Percentiles rank a stretch among this genome's conserved stretches.
These are phyloP conservation scores for Nepenthes gracilis DNA, from an alignment of 148 eudicot genomes.

Conservation along the genomic window DNA sequence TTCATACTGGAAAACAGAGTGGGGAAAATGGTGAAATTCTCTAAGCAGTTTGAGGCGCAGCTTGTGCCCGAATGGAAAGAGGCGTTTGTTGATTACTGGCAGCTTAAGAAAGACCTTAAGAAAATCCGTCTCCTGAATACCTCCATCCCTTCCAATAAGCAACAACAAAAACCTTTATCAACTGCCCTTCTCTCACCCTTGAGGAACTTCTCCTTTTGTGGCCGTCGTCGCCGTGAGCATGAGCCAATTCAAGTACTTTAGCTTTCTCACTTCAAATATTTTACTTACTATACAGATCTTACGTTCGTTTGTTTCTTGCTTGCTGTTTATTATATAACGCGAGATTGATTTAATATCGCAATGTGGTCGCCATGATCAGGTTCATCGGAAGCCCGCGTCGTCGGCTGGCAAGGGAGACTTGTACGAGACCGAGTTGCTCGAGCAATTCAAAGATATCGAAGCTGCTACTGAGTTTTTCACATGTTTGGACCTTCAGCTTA, in stretches of 20 bases:
- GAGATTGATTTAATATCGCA: neutral
- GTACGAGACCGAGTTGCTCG: slow-evolving; percentile 77
- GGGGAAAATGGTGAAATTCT: slow-evolving; percentile 56
- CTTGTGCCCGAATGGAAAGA: slow-evolving; percentile 96
- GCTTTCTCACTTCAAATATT: neutral
- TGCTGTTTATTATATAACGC: neutral
- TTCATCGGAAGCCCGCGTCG: slow-evolving; percentile 60
- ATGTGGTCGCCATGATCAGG: slow-evolving; percentile 30
- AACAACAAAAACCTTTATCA: slow-evolving; percentile 19
- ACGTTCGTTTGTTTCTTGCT: neutral
- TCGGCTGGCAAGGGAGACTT: slow-evolving; percentile 47
- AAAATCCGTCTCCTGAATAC: slow-evolving; percentile 34
- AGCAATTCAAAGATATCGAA: slow-evolving; percentile 63
- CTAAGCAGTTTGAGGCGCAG: slow-evolving; percentile 84
- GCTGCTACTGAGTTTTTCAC: slow-evolving; percentile 71
- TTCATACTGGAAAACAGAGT: neutral
- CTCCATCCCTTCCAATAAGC: slow-evolving; percentile 15
- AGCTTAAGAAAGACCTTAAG: slow-evolving; percentile 71
- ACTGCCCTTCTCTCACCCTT: slow-evolving; percentile 37
- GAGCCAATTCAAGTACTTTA: slow-evolving; percentile 58
- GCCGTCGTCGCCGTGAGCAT: slow-evolving; percentile 31
- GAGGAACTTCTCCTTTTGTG: slow-evolving; percentile 38
- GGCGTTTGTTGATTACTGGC: slow-evolving; percentile 80
- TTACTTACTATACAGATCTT: neutral
- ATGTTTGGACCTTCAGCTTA: slow-evolving; percentile 68